Conservation (phyloP, 768 basidiomycete genomes). For the Myochromella boudieri region DNA sequence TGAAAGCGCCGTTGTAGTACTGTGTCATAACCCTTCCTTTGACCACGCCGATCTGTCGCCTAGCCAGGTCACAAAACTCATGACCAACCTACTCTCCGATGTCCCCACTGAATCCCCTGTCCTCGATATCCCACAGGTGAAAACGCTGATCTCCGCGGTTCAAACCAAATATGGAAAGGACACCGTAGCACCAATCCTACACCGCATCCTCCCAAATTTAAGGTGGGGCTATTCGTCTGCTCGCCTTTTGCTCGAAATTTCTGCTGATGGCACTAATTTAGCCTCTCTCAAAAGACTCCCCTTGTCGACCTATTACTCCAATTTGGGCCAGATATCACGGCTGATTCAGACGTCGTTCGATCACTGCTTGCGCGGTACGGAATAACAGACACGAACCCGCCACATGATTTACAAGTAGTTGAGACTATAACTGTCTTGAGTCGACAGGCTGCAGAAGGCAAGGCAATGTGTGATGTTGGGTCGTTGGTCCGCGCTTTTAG, state of each 20-base stretch:
- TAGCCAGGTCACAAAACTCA: slow-evolving; percentile 72
- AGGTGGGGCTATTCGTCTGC: slow-evolving; percentile 47
- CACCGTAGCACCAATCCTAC: slow-evolving; percentile 69
- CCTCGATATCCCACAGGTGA: slow-evolving; percentile 71
- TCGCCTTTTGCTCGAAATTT: neutral
- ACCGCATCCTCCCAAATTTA: slow-evolving; percentile 69
- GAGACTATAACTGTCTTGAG: slow-evolving; percentile 72
- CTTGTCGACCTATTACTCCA: slow-evolving; percentile 76
- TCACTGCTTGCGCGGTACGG: slow-evolving; percentile 75
- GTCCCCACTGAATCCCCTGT: slow-evolving; percentile 66
- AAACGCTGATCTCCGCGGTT: slow-evolving; percentile 70
- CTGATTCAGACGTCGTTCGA: slow-evolving; percentile 67
- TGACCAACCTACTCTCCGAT: slow-evolving; percentile 79
- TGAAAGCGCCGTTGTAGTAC: slow-evolving; percentile 71
- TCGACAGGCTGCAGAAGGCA: slow-evolving; percentile 71
- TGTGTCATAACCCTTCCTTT: slow-evolving; percentile 80
- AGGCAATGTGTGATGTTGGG: slow-evolving; percentile 70
- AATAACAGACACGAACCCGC: slow-evolving; percentile 69
- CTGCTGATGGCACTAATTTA: slow-evolving; percentile 25
- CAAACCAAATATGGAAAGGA: slow-evolving; percentile 83
- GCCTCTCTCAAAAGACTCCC: slow-evolving; percentile 64
- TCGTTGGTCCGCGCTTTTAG: slow-evolving; percentile 70
- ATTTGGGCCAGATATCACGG: slow-evolving; percentile 77
- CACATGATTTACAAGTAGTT: slow-evolving; percentile 65
- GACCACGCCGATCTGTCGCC: slow-evolving; percentile 79